Evolutionary conservation across 2,329 filamentous ascomycete species (phyloP), one percentile per base, ranked within the genome.

Genomic region (Diaporthe citrichinensis): DNA sequence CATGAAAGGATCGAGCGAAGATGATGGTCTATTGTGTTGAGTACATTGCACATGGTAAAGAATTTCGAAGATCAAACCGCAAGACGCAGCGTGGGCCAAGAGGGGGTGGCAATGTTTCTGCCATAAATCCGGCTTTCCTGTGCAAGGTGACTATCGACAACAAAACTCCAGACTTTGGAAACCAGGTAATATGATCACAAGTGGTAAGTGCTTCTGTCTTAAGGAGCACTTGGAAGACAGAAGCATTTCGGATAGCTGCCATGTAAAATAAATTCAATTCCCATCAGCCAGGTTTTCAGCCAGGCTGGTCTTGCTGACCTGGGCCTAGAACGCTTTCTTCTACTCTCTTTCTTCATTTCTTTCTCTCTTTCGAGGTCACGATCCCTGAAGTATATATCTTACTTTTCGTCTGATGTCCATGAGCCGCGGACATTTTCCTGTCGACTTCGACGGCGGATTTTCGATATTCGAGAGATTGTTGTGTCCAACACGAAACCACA

Each of bases 1-100:
- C 65, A 53, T 55, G 12, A 39, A 12, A 4, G 2, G 28, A 68
- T 68, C 65, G 65, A 68, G 53, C 65, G 65, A 68, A 53, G 46
- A 28, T 53, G 65, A 41, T 2, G 2, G 7, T n/a, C 1, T 49
- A 3, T 14, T n/a, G 2, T 49, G 10, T 25, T 53, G 15, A 17
- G 46, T 23, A 28, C 34, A 28, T 3, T 34, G 20, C 34, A n/a
- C 34, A 25, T 12, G 5, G 6, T 44, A 2, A n/a, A 17, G 0
- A 4, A 10, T 17, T 6, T 3, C 7, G 7, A 8, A 68, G 23
- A 23, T 23, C 46, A 14, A 5, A 3, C 9, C 14, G n/a, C 6
- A 61, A 41, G 36, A 39, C n/a, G 14, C 14, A 14, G 15, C 7
- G 62, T 14, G 23, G 14, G 9, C 31, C 46, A 25, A 20, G 31